Base-by-base conservation (phyloP, 805 yeast genomes). In the Saitoella complicata region DNA sequence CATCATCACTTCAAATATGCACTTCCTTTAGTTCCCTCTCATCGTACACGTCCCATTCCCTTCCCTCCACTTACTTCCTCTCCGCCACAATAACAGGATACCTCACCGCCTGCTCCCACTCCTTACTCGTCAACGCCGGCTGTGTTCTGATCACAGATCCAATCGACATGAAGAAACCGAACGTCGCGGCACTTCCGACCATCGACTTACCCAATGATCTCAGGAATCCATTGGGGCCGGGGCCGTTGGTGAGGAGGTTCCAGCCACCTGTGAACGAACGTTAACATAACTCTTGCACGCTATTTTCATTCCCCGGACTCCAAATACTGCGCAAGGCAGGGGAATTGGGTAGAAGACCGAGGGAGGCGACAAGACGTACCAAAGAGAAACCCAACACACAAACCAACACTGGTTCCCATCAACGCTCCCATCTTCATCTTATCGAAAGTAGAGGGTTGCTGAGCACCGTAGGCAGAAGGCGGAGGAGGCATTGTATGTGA, bases 211-310 rank as follows among this genome's bases (percentile, higher is more conserved):
- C 97, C 58, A 91, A 68, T 1, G 96, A 88, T 67, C 95, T 79
- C 78, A 91, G 82, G 46, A 84, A 84, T 46, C 99, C 99, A 58
- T 84, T 82, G 41, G 99, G 98, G 9, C 95, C 95, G n/a, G 98
- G 91, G 12, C 99, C 99, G 53, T 81, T 78, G 46, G 86, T 87
- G 52, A 85, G 62, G 53, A 93, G 80, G 47, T 95, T 80, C 58
- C 83, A 77, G 29, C 95, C 94, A 43, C 64, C 62, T 55, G 4
- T n/a, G 37, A 34, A 34, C 11, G 4, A 4, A 3, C 29, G 12
- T 12, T 40, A 13, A 4, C 10, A 10, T 36, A 35, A 3, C 11
- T 36, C 10, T 10, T n/a, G n/a, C 13, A 12, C n/a, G 4, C 13
- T 38, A 4, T 9, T 41, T 13, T 41, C 9, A 34, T 7, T 7